Base-by-base conservation (phyloP, 257 asterid genomes). In the Rauvolfia tetraphylla region DNA sequence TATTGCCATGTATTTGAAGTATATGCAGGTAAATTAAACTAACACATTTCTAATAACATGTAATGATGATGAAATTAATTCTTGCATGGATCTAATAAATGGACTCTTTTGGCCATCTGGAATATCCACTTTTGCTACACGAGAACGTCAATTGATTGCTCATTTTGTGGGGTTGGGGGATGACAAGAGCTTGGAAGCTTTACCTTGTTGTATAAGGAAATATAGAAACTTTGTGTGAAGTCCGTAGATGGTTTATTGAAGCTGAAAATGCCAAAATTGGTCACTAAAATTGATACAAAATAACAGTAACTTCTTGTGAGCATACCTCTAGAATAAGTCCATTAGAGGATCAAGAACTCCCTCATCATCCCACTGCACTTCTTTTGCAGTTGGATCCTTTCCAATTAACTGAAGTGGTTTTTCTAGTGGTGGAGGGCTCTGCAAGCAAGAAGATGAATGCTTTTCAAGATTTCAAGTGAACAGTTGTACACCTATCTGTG, bases 381-480 rank as follows among this genome's bases (percentile, higher is more conserved):
- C 93, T 80, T 89, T 87, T 41, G 87, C 85, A 56, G 81, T 81
- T n/a, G 79, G 38, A 82, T 90, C 94, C 73, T 90, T 91, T 78
- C 89, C 97, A 33, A 91, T 89, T 46, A 95, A 73, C 73, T 83
- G 76, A 72, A 91, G 92, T 51, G 99, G 97, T 9, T 80, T 89
- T 3, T 92, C 98, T 71, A 95, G 74, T 18, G 91, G 89, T 57
- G 99, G 99, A 4, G 99, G 98, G 79, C 75, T 88, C 99, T 95
- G 93, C 81, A 62, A 22, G 44, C 38, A 82, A 70, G 27, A 51
- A 83, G 8, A 53, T 42, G 62, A 39, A 11, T 46, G 22, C 34
- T 5, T 14, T 74, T 59, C 58, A 74, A 42, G 71, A 42, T 41
- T 51, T 3, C 8, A 38, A 73, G 7, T 57, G 12, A 41, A 27